A percentile compares a stretch with the other conserved stretches of the same genome.
phyloP scores from a whole-genome alignment of 371 early-diverging fungal genomes.

The Lichtheimia ramosa region DNA sequence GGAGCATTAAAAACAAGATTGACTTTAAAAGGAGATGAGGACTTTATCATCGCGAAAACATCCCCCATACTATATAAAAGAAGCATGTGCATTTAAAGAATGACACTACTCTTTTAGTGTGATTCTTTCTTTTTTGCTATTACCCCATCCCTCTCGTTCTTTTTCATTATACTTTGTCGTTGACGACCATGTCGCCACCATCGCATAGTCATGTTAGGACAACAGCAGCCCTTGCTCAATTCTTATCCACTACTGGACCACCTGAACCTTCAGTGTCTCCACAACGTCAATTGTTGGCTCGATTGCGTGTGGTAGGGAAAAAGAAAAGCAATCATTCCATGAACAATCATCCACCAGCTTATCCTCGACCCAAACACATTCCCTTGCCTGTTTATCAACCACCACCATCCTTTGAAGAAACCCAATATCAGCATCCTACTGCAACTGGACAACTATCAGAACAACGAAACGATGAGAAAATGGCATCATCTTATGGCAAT shows the following conservation, averaged over 20 bases:
- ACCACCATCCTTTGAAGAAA: background rate
- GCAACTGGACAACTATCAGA: background rate
- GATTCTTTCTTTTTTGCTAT: no score
- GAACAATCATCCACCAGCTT: no score
- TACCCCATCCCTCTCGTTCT: background rate
- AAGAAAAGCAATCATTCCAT: no score
- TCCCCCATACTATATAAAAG: no score
- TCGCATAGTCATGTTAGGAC: conserved; percentile 4
- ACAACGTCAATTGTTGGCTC: no score
- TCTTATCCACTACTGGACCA: conserved; percentile 39
- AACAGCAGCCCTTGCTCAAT: conserved; percentile 32
- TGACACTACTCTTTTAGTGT: no score
- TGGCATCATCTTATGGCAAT: no score
- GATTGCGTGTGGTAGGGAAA: no score
- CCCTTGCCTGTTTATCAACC: conserved; percentile 23
- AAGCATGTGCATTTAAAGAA: no score
- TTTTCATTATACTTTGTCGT: background rate
- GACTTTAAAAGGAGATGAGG: background rate
- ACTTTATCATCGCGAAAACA: no score
- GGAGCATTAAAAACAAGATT: conserved; percentile 3
- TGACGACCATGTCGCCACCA: background rate
- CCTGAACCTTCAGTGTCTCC: no score
- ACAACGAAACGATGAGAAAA: no score
- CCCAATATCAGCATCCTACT: background rate
- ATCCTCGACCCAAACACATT: conserved; percentile 15